Evolutionary conservation across 2,329 filamentous ascomycete species (phyloP).

Genomic region (Iodosphaeria phyllophila): DNA sequence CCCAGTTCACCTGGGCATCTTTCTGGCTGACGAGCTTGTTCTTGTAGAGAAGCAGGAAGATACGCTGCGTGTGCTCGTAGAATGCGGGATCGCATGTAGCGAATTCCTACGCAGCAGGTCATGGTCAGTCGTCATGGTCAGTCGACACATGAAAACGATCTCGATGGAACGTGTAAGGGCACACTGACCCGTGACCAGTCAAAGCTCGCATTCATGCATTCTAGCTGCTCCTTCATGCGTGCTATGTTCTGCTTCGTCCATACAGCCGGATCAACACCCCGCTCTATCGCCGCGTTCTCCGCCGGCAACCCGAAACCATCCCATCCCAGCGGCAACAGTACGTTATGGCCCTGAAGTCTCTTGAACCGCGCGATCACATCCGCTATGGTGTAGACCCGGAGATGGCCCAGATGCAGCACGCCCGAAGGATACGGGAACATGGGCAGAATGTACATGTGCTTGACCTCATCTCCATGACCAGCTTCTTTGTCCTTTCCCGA

Average conservation of each 20-base stretch:
- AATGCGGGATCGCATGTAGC: slow-evolving; percentile 70
- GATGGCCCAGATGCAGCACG: slow-evolving; percentile 67
- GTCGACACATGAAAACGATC: too few relatives aligned
- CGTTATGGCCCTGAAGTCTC: slow-evolving; percentile 53
- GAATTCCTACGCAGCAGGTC: slow-evolving; percentile 40
- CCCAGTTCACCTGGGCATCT: slow-evolving; percentile 75
- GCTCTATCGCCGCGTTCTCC: slow-evolving; percentile 78
- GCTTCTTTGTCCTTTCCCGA: slow-evolving; percentile 4
- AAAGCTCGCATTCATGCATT: slow-evolving; percentile 63
- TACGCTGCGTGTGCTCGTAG: slow-evolving; percentile 75
- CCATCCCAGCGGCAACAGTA: slow-evolving; percentile 86
- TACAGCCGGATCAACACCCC: slow-evolving; percentile 53
- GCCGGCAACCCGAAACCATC: slow-evolving; percentile 83
- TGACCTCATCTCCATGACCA: slow-evolving; percentile 2
- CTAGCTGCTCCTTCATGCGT: slow-evolving; percentile 69
- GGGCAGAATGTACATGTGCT: slow-evolving; percentile 52
- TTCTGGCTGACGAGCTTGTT: slow-evolving; percentile 66
- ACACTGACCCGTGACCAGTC: slow-evolving; percentile 63
- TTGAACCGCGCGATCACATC: slow-evolving; percentile 68
- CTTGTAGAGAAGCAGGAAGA: slow-evolving; percentile 63
- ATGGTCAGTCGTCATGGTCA: too few relatives aligned
- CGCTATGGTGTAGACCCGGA: slow-evolving; percentile 79
- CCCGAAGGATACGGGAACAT: slow-evolving; percentile 94
- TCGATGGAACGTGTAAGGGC: too few relatives aligned
- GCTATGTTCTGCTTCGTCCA: slow-evolving; percentile 73